These are phyloP conservation scores for Chalara sp. DNA, from an alignment of 2,329 filamentous ascomycete genomes.

Conservation along the genomic window DNA sequence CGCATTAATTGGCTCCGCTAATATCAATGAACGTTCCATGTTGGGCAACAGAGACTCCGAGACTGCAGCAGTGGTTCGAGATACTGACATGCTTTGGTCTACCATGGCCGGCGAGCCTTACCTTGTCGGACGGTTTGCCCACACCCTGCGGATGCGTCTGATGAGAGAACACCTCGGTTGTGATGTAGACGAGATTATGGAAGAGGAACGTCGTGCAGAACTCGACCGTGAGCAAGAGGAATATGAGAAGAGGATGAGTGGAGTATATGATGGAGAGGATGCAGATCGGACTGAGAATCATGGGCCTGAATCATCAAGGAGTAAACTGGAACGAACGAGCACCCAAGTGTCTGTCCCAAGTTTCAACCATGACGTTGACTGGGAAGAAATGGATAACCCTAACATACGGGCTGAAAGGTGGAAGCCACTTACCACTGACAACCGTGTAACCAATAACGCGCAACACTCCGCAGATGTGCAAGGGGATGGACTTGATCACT, in stretches of 20 bases:
- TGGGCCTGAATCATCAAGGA: background rate
- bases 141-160: constrained; percentile 83
- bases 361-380: constrained; percentile 67
- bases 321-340: constrained; percentile 29
- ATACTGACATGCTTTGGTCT: constrained; percentile 88
- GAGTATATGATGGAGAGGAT: constrained; percentile 48
- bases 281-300: constrained; percentile 4
- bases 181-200: constrained; percentile 84
- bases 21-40: constrained; percentile 98
- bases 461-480: constrained; percentile 69
- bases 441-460: constrained; percentile 51
- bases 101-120: constrained; percentile 88
- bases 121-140: constrained; percentile 83
- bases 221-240: constrained; percentile 45
- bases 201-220: constrained; percentile 67
- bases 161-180: constrained; percentile 98
- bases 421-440: constrained; percentile 34
- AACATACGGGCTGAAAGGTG: constrained; percentile 37
- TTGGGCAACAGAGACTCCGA: constrained; percentile 88
- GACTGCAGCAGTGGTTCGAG: constrained; percentile 80
- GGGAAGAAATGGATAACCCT: constrained; percentile 27
- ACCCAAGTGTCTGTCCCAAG: constrained; percentile 51
- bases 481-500: constrained; percentile 70
- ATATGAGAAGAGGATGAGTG: constrained; percentile 54
- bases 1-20: constrained; percentile 91